Evolutionary conservation across 2,329 filamentous ascomycete genomes (phyloP), one percentile per base, ranked within the genome.

Genomic region (Calonectria hawksworthii): DNA sequence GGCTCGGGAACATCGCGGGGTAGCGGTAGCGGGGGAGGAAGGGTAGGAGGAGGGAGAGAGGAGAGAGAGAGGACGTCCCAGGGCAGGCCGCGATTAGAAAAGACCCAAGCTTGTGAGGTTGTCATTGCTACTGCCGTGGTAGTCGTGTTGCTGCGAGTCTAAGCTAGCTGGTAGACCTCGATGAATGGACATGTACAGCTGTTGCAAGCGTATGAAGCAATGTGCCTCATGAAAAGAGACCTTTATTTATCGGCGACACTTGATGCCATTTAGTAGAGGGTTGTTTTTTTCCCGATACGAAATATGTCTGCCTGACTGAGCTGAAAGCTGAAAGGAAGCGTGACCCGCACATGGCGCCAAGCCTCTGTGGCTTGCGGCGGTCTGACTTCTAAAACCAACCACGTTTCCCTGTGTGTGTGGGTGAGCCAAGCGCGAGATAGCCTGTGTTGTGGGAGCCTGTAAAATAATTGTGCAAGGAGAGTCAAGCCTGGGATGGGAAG

Each of bases 41-140:
- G 76, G 0, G 78, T 72, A 1, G 83, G 82, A 1, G 74, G 63
- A 1, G 80, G 78, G 0, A 74, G 74, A 4, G 77, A 70, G 4
- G 75, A 76, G 59, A 84, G 79, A 6, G 76, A 74, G 56, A 84
- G 78, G 28, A 83, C 78, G 32, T 79, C 70, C 26, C 76, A 75
- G 14, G 83, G 81, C 13, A 74, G 74, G 36, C 83, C 83, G 28
- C 83, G 80, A 10, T 77, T n/a, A 16, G 80, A 78, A 65, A 83
- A 83, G 23, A 75, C 76, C 83, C 83, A 84, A 18, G 82, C 79
- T 70, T 80, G 73, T n/a, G 70, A 64, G 26, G 56, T 52, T 41
- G 36, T 23, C 61, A 67, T 67, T 52, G 21, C 32, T 67, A 26
- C 11, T 65, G 32, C 2, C 9, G 26, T 65, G 8, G 41, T 23